phyloP scores from a whole-genome alignment of 164 flowering plant species.

The Vitis rupestris region DNA sequence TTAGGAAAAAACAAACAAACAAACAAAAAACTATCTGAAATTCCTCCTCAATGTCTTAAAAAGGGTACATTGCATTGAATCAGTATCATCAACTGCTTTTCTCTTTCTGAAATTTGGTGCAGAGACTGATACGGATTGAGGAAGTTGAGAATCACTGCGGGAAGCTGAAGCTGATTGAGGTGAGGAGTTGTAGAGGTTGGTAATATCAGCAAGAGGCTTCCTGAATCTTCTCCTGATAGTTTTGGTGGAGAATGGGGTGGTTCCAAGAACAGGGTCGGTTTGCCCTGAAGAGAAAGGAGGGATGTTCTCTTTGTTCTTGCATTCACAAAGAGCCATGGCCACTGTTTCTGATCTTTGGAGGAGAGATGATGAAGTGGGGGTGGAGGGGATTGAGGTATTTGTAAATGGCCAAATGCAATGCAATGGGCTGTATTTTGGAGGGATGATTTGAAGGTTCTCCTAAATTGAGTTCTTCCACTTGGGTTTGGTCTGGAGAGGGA shows the following conservation, averaged over 20 bases:
- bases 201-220: constrained; percentile 19
- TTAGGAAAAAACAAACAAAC: neutral
- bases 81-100: neutral
- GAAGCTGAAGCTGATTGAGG: neutral
- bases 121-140: neutral
- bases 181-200: constrained; percentile 8
- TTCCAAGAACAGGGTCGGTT: neutral
- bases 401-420: too few relatives aligned
- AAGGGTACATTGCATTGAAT: neutral
- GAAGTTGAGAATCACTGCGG: neutral
- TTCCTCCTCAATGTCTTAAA: neutral
- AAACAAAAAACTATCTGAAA: neutral
- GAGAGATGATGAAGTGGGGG: too few relatives aligned
- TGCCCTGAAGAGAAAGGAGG: constrained; percentile 15
- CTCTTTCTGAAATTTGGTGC: constrained; percentile 4
- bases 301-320: constrained; percentile 22
- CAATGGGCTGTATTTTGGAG: too few relatives aligned
- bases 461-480: too few relatives aligned
- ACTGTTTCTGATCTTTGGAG: too few relatives aligned
- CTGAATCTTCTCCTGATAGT: neutral
- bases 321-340: neutral
- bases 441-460: too few relatives aligned
- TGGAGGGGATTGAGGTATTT: too few relatives aligned
- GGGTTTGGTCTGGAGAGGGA: too few relatives aligned
- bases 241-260: neutral